Conservation (phyloP, 139 green algal species). For the Parachlorella kessleri region DNA sequence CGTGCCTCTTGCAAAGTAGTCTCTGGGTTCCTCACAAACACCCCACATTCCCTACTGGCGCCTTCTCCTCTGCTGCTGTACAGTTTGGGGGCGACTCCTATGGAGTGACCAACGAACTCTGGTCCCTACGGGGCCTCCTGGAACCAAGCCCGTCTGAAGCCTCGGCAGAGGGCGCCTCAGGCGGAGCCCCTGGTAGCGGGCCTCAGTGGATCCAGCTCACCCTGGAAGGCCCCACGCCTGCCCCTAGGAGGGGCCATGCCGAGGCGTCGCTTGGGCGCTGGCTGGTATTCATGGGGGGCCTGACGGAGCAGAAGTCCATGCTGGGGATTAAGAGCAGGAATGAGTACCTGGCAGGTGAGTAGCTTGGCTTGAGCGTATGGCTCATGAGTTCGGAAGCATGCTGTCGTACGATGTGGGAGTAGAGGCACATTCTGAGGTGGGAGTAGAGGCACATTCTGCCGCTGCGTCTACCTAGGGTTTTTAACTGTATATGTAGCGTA, state of each 20-base stretch:
- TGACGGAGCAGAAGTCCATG: slow-evolving; percentile 29
- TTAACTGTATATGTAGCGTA: neutral
- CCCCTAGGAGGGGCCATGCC: slow-evolving; percentile 16
- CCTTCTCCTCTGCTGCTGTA: too few relatives aligned
- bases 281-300: slow-evolving; percentile 28
- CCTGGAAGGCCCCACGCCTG: slow-evolving; percentile 41
- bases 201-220: slow-evolving; percentile 62
- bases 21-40: too few relatives aligned
- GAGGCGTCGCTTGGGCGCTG: neutral
- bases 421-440: too few relatives aligned
- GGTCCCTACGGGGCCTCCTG: slow-evolving; percentile 49
- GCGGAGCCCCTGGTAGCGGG: neutral
- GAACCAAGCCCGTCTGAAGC: neutral
- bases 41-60: too few relatives aligned
- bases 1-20: too few relatives aligned
- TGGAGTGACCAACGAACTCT: slow-evolving; percentile 65
- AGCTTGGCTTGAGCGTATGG: too few relatives aligned
- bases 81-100: slow-evolving; percentile 70
- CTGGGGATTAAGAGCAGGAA: slow-evolving; percentile 36
- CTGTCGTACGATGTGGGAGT: too few relatives aligned
- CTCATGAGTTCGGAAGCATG: too few relatives aligned
- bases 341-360: slow-evolving; percentile 29
- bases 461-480: too few relatives aligned
- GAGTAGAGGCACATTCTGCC: too few relatives aligned
- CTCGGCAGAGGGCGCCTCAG: neutral